Evolutionary conservation across 2,329 filamentous ascomycete genomes (phyloP), one percentile per base, ranked within the genome.

Genomic region (Monosporascus sp.): DNA sequence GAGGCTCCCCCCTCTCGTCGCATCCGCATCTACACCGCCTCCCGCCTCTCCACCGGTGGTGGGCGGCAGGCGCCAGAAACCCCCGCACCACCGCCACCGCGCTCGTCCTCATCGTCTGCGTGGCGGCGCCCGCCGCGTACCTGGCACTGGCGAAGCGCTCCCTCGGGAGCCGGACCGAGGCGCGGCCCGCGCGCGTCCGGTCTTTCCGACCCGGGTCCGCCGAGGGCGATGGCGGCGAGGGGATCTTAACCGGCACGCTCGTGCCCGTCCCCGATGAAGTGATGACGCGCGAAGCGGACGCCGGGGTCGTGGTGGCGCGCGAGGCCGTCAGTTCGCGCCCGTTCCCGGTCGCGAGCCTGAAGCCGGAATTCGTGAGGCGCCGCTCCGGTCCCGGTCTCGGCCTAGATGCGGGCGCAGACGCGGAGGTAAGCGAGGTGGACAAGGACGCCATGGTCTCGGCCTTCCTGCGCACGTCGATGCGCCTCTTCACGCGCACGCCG

Each of bases 381-480:
- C 31, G 31, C 11, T 2, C 31, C 31, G 31, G 31, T 14, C 31
- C 9, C 31, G 31, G 31, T 35, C 31, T 35, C 7, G 26, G 8
- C 8, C 26, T 28, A 3, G 31, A 9, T 5, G 5, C 31, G 31
- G 9, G 31, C 2, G 15, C 55, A 31, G 9, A 24, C 18, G 37
- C 5, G 45, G 35, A 22, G 20, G 38, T 17, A 7, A 14, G 9
- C 20, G 37, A 9, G 5, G 20, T 14, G 15, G 22, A 24, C 9
- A 48, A 40, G 2, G 22, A 48, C 9, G 49, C 52, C 1, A 48
- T 64, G 7, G 43, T 64, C 6, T 52, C 60, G 6, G 54, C 55
- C 15, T 65, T 65, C 31, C 52, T 66, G 0, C 43, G 51, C 15
- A 55, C 56, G 0, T 61, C 62, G 1, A 62, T 66, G 62, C 51